Evolutionary conservation across 1,284 basidiomycete genomes (phyloP), one percentile per base, ranked within the genome.

Genomic region (Blastosporella zonata): DNA sequence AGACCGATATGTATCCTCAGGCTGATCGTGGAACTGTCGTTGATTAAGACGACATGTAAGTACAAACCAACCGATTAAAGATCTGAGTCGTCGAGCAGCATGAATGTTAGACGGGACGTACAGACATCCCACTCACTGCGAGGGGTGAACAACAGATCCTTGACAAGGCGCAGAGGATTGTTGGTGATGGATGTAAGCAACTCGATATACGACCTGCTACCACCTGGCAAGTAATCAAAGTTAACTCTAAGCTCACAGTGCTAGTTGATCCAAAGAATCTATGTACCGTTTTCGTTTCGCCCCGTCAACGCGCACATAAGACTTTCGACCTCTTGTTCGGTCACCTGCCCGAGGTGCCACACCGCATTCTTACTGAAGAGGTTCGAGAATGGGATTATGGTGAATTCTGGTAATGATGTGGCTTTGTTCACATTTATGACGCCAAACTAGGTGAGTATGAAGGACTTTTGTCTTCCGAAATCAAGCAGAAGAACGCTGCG

Each of bases 331-430:
- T 96, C 38, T 69, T 93, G 22, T 93, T 93, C 52, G 76, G 74
- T 15, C 76, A 82, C 53, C 63, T 80, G 2, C 50, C 57, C 1
- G 59, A 75, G 39, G 48, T 67, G 17, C 86, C 87, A 3, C 56
- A 73, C 40, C 80, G 84, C 58, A 62, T 74, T 21, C 63, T 82
- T 37, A 83, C 84, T 0, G 87, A 90, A 56, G 75, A 81, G 21
- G 79, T 79, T 36, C 73, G 81, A 41, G 89, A 95, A 67, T 95
- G 93, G 91, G 87, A 94, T 60, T 95, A 95, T 63, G 92, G 74
- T 72, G 44, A 43, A 52, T 45, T n/a, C 13, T 39, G 23, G 15
- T 13, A 37, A 18, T 43, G 25, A 15, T 49, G 10, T 20, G 13
- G 9, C 18, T 25, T 4, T 15, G 3, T 8, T 31, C 12, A 35